A percentile compares a stretch with the other conserved stretches of the same genome.
These are phyloP conservation scores for Mrakia hoshinonis DNA, from an alignment of 768 basidiomycete species.

Conservation along the genomic window DNA sequence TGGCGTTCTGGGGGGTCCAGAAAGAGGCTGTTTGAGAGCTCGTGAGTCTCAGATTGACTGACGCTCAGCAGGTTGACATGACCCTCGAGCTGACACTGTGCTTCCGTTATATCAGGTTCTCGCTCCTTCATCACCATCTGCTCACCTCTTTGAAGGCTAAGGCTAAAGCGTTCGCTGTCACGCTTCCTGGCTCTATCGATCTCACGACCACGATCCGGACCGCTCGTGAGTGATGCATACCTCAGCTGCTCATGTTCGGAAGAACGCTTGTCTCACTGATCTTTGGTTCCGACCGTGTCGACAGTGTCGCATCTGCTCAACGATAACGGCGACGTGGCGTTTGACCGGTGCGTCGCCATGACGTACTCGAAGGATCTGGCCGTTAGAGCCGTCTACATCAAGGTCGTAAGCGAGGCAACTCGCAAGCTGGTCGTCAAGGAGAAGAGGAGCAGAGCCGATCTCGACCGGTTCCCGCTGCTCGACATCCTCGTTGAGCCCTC, in stretches of 20 bases:
- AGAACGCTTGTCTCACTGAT: background rate
- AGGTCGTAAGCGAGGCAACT: background rate
- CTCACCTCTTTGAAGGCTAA: background rate
- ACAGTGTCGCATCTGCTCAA: conserved; percentile 12
- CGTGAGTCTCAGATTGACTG: background rate
- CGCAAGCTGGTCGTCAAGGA: conserved; percentile 5
- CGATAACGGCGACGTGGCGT: conserved; percentile 11
- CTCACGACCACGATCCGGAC: background rate
- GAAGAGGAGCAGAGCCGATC: background rate
- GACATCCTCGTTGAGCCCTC: background rate
- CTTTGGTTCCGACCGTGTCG: background rate
- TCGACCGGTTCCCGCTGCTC: background rate
- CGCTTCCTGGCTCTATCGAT: background rate
- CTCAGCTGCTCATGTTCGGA: background rate
- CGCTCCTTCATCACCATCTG: background rate
- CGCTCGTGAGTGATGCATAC: background rate
- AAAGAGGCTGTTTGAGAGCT: background rate
- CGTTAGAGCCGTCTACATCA: background rate
- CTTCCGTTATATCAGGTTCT: background rate
- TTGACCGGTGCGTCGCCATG: background rate
- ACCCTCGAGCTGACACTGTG: too few species aligned
- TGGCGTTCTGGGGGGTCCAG: conserved; percentile 4
- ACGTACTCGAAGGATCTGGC: background rate
- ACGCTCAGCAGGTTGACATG: too few species aligned
- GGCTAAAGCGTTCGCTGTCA: background rate